A percentile compares a stretch with the other conserved stretches of the same genome.
Evolutionary conservation across 129 eudicot species (phyloP).

Genomic region (Helichrysum umbraculigerum): DNA sequence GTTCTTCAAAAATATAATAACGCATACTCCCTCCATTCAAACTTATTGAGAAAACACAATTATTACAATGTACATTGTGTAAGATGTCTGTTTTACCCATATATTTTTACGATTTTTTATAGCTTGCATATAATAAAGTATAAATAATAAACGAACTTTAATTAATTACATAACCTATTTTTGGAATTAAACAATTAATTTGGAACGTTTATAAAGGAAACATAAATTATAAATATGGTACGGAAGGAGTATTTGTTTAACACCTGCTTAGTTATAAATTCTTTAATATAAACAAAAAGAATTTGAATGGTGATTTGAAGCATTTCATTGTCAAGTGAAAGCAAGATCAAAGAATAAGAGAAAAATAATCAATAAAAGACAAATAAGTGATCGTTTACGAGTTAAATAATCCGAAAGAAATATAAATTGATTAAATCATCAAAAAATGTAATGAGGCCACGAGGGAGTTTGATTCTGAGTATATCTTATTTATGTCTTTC

Average conservation of each 20-base stretch:
- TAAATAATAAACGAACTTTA: no score
- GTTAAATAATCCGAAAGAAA: background rate
- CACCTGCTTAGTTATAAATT: background rate
- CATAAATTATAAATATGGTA: no score
- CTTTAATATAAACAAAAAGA: background rate
- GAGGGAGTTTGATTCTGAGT: slow-evolving; percentile 26
- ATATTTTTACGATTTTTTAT: no score
- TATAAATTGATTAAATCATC: background rate
- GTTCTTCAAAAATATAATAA: no score
- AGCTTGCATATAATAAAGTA: no score
- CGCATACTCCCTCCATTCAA: no score
- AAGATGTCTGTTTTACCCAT: no score
- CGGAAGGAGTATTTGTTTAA: background rate
- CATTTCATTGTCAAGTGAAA: background rate
- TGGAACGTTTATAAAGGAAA: no score
- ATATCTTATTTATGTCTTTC: slow-evolving; percentile 33
- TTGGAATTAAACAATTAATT: no score
- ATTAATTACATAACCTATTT: no score
- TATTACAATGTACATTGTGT: no score
- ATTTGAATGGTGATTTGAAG: background rate
- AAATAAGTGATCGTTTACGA: slow-evolving; percentile 28
- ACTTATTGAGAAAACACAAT: no score
- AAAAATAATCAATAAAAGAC: slow-evolving; percentile 9
- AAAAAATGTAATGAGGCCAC: background rate
- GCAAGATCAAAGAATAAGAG: background rate